phyloP scores from a whole-genome alignment of 2,329 filamentous ascomycete genomes.

The Fusarium nelsonii region DNA sequence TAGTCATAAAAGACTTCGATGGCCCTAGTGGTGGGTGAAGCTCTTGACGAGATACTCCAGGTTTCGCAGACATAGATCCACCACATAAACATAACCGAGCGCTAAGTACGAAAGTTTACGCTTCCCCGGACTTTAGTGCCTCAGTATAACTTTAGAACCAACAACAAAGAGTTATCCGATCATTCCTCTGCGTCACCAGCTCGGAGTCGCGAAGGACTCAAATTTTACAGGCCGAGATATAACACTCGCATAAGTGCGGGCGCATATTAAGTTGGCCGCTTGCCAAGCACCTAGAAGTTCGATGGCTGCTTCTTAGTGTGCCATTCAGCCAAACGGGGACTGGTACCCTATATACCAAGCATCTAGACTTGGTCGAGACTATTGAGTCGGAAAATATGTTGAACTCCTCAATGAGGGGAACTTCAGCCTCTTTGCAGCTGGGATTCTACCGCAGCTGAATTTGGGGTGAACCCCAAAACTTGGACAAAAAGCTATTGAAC shows the following conservation, averaged over 20 bases:
- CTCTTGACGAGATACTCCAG: neutral
- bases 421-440: neutral
- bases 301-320: neutral
- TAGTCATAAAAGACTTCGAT: neutral
- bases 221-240: neutral
- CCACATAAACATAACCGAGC: neutral
- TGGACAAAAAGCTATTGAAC: neutral
- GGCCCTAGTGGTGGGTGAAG: too few species aligned
- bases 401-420: neutral
- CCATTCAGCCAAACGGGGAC: rapidly evolving
- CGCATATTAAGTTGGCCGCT: neutral
- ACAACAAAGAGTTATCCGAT: too few species aligned
- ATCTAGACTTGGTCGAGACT: too few species aligned
- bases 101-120: neutral
- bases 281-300: neutral
- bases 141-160: too few species aligned
- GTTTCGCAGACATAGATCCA: neutral
- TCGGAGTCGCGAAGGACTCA: neutral
- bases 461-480: neutral
- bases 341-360: neutral
- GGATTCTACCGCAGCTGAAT: neutral
- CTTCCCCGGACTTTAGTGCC: neutral
- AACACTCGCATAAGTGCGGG: neutral
- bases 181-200: too few species aligned
- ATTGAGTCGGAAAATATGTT: neutral